phyloP scores from a whole-genome alignment of 768 basidiomycete genomes.

The Mycena indigotica region DNA sequence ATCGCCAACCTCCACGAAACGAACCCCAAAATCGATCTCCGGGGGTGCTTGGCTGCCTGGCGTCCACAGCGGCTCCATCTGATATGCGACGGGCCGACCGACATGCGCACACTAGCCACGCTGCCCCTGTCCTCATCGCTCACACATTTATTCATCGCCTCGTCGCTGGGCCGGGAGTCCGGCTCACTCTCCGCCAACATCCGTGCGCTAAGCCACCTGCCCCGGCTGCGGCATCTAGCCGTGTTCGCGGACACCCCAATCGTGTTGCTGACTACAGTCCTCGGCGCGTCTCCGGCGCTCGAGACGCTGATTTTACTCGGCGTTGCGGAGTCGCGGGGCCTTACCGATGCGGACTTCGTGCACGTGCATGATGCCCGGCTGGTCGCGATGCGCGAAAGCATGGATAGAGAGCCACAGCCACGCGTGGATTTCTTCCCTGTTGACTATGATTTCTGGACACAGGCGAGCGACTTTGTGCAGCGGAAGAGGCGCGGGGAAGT shows the following conservation, averaged over 20 bases:
- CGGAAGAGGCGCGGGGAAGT: background rate
- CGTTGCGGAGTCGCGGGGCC: background rate
- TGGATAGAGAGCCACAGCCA: too few species aligned
- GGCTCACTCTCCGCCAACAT: too few species aligned
- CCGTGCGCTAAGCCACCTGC: background rate
- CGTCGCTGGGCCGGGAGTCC: too few species aligned
- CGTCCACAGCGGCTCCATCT: background rate
- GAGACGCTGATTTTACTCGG: background rate
- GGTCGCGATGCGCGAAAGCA: too few species aligned
- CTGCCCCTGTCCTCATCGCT: too few species aligned
- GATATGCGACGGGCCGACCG: background rate
- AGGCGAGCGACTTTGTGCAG: background rate
- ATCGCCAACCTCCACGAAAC: background rate
- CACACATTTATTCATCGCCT: too few species aligned
- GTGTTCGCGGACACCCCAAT: background rate
- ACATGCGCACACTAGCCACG: too few species aligned
- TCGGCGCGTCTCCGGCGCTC: background rate
- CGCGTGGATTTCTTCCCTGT: background rate
- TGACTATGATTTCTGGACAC: background rate
- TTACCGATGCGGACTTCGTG: background rate
- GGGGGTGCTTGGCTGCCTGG: background rate
- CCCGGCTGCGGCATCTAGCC: background rate
- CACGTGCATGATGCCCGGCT: too few species aligned
- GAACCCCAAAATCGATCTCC: background rate
- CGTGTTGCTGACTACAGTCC: background rate